Evolutionary conservation across 176 grass and related monocot species (phyloP).

Genomic region (Aegilops umbellulata): DNA sequence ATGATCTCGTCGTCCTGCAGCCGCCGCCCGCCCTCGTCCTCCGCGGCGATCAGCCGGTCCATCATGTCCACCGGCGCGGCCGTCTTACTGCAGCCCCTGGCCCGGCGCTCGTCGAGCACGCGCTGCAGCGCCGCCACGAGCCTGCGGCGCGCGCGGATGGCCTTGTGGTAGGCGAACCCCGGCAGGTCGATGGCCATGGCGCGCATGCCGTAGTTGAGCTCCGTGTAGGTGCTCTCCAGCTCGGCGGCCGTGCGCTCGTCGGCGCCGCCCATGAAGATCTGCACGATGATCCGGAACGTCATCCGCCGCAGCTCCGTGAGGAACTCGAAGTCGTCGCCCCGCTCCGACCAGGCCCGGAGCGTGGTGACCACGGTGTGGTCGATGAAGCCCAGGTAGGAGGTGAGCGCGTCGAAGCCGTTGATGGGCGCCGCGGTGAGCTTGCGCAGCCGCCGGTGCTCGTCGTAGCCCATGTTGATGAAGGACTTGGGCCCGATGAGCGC

Average conservation of each 20-base stretch:
- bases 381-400: conserved; percentile 69
- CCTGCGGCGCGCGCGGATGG: conserved; percentile 57
- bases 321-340: conserved; percentile 46
- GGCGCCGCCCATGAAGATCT: conserved; percentile 68
- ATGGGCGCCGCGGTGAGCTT: conserved; percentile 69
- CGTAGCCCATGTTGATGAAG: conserved; percentile 60
- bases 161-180: conserved; percentile 72
- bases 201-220: conserved; percentile 86
- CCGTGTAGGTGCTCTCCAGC: conserved; percentile 73
- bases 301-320: conserved; percentile 56
- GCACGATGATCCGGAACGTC: conserved; percentile 85
- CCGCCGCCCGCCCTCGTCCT: conserved; percentile 57
- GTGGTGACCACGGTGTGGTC: conserved; percentile 51
- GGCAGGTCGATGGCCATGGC: conserved; percentile 93
- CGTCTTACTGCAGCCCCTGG: not conserved
- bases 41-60: conserved; percentile 57
- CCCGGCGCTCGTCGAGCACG: conserved; percentile 54
- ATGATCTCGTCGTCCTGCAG: conserved; percentile 78
- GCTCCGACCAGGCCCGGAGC: conserved; percentile 47
- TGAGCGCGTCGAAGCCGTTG: conserved; percentile 89
- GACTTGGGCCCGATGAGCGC: conserved; percentile 80
- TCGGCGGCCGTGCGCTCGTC: conserved; percentile 34
- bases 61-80: conserved; percentile 68
- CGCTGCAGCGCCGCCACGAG: conserved; percentile 61
- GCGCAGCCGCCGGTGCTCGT: conserved; percentile 73